Evolutionary conservation across 257 asterid genomes (phyloP).

Genomic region (Paulownia fortunei): DNA sequence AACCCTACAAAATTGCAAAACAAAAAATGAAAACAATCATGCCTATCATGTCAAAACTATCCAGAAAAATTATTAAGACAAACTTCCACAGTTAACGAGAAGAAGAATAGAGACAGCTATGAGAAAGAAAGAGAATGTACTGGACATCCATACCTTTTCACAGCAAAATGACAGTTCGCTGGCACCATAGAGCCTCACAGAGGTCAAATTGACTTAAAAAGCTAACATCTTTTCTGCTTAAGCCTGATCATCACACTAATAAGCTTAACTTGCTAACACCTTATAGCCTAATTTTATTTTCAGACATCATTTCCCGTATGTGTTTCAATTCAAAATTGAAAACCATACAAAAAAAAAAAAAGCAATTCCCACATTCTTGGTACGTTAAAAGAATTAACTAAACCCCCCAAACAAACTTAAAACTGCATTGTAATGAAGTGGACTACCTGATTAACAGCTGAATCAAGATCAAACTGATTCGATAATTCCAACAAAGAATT

Average conservation of each 20-base stretch:
- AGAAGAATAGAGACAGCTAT: not conserved
- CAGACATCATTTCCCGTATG: not conserved
- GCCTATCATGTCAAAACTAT: not conserved
- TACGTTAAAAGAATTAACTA: not conserved
- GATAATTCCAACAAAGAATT: slow-evolving; percentile 39
- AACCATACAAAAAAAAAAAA: not conserved
- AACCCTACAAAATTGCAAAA: not conserved
- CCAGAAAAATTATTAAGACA: not conserved
- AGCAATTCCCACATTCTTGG: slow-evolving; percentile 18
- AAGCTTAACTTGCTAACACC: not conserved
- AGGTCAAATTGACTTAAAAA: not conserved
- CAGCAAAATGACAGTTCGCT: not conserved
- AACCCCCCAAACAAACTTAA: not conserved
- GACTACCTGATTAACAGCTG: slow-evolving; percentile 65
- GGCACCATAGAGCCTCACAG: not conserved
- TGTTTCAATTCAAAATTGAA: not conserved
- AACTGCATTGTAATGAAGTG: slow-evolving; percentile 19
- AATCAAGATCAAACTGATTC: slow-evolving; percentile 58
- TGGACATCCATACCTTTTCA: not conserved
- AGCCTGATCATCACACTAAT: not conserved
- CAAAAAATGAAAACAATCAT: not conserved
- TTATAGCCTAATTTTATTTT: not conserved
- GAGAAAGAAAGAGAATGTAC: no score
- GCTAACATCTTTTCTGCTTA: slow-evolving; percentile 9
- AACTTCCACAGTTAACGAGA: not conserved